Conservation (phyloP, 208 protist species). For the Wallacemonas sp. region DNA sequence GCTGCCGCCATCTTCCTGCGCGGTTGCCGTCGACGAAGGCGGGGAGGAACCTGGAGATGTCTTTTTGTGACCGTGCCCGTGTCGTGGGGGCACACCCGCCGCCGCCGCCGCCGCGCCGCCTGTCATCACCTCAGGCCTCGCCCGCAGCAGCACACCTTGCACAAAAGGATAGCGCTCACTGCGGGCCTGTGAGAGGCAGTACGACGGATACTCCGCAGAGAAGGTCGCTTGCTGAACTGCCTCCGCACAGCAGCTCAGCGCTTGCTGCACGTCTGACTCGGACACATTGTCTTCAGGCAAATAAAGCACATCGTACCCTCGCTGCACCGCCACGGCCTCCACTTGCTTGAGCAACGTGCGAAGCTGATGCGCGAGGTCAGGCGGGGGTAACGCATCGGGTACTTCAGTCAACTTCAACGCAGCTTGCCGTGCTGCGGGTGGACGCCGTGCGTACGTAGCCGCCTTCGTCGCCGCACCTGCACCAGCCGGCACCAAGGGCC, state of each 20-base stretch:
- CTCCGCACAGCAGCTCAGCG: conserved; percentile 58
- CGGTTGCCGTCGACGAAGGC: no score
- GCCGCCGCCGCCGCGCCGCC: no score
- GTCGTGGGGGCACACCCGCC: background rate
- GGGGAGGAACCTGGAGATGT: no score
- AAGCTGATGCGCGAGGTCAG: conserved; percentile 22
- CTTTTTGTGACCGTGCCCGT: no score
- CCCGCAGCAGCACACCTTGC: conserved; percentile 58
- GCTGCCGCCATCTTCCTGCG: no score
- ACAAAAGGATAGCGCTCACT: conserved; percentile 55
- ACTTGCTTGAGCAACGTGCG: conserved; percentile 24
- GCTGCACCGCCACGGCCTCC: conserved; percentile 23
- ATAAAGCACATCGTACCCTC: conserved; percentile 51
- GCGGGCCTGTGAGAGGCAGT: conserved; percentile 71
- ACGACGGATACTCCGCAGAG: conserved; percentile 69
- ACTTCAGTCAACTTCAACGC: conserved; percentile 68
- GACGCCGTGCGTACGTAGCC: conserved; percentile 17
- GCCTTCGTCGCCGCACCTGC: conserved; percentile 2
- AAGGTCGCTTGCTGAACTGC: conserved; percentile 75
- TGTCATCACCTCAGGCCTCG: background rate
- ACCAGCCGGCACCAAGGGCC: no score
- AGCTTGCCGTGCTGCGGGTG: conserved; percentile 50
- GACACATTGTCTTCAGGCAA: conserved; percentile 44
- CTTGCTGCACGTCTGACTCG: conserved; percentile 40
- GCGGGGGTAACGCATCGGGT: conserved; percentile 40